Evolutionary conservation across 768 basidiomycete genomes (phyloP), one percentile per base, ranked within the genome.

Genomic region (Pleurotus tuoliensis): DNA sequence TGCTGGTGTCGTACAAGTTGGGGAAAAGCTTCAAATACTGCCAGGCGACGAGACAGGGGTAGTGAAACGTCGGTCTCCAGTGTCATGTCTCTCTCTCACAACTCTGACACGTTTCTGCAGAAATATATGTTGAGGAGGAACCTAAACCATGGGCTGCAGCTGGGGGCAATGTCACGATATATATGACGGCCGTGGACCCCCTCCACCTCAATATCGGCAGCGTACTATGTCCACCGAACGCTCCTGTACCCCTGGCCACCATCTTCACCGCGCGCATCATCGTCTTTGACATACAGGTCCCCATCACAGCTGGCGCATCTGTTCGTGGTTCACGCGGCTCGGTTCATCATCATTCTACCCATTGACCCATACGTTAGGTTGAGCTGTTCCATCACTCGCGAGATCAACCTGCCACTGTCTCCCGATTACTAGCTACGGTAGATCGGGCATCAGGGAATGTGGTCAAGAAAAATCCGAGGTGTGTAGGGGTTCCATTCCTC

Each of bases 351-450:
- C 15, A 46, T 37, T 30, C 7, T 11, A 13, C 7, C 37, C n/a
- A 11, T 34, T 6, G 18, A 8, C 41, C 4, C 9, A 22, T 30
- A 24, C 47, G 44, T 2, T 63, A 92, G 92, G 80, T 98, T 45
- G 97, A 99, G 68, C 73, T 99, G 9, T 98, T 93, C 73, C 92
- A 97, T 66, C 95, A 99, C 66, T 95, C 94, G 1, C 81, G 84
- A 43, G 93, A 98, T 67, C 84, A 96, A 2, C 94, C 97, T 7
- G 96, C 94, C 0, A 91, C 88, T 9, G 82, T 97, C 52, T 82
- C 85, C 4, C 92, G 88, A 62, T 77, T 98, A 25, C 69, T 90
- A n/a, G 79, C 88, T 1, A 86, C 82, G 0, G 70, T 95, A 8
- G 96, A 98, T 65, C 83, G 92, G 54, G 71, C 84, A 0, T 83